Conservation (phyloP, 345 rosid species). For the Microcos paniculata region DNA sequence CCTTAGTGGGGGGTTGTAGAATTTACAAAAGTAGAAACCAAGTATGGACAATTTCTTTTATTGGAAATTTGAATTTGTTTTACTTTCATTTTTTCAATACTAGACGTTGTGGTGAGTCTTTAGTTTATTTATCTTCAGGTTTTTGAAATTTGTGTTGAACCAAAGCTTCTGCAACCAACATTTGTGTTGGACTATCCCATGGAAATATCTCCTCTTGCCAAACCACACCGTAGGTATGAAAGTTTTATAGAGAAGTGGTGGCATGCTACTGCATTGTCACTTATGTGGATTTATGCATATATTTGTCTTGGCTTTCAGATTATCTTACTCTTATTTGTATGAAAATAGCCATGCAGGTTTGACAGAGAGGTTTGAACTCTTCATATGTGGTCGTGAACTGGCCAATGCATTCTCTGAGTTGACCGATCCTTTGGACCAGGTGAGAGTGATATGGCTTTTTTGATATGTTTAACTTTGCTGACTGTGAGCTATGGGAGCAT, state of each 20-base stretch:
- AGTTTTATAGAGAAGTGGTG: conserved; percentile 7
- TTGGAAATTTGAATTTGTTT: not conserved
- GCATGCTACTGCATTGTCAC: not conserved
- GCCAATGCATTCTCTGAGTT: conserved; percentile 96
- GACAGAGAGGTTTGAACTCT: conserved; percentile 96
- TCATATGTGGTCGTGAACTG: conserved; percentile 92
- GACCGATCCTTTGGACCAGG: conserved; percentile 97
- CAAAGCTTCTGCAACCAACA: conserved; percentile 90
- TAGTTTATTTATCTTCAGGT: conserved; percentile 43
- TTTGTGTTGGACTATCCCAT: conserved; percentile 94
- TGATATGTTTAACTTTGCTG: not conserved
- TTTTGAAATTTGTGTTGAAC: conserved; percentile 87
- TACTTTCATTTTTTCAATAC: not conserved
- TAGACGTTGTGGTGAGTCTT: conserved; percentile 12
- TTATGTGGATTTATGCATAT: not conserved
- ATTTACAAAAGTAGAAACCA: not conserved
- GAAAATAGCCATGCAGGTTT: conserved; percentile 55
- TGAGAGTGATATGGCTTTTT: conserved; percentile 15
- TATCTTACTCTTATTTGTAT: conserved; percentile 8
- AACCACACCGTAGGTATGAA: conserved; percentile 78
- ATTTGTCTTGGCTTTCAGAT: not conserved
- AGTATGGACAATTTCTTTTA: not conserved
- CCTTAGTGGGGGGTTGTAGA: not conserved
- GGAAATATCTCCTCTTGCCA: conserved; percentile 95
- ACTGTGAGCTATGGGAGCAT: not conserved